A percentile compares a stretch with the other conserved stretches of the same genome.
phyloP scores from a whole-genome alignment of 108 stramenopile species.

The Cylindrotheca closterium region DNA sequence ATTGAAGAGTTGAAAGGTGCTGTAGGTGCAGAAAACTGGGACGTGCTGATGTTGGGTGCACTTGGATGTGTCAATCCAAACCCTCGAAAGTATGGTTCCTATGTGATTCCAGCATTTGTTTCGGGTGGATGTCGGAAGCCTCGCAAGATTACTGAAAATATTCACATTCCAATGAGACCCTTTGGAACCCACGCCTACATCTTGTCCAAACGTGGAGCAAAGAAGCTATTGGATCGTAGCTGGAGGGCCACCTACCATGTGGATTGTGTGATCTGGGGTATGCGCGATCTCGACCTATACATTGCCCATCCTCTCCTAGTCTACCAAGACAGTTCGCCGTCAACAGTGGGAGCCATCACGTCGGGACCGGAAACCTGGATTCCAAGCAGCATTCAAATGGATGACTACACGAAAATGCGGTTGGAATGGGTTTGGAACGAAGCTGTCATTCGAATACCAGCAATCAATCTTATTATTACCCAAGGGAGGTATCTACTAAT shows the following conservation, averaged over 20 bases:
- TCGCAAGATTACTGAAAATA: background rate
- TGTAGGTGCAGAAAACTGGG: slow-evolving; percentile 11
- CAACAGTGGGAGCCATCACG: slow-evolving; percentile 23
- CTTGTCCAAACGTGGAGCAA: slow-evolving; percentile 20
- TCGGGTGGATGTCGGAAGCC: slow-evolving; percentile 1
- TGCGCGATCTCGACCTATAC: too few relatives aligned
- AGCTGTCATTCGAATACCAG: slow-evolving; percentile 19
- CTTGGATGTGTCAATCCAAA: slow-evolving; percentile 28
- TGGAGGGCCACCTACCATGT: too few relatives aligned
- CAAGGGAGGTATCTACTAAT: too few relatives aligned
- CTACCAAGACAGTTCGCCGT: slow-evolving; percentile 14
- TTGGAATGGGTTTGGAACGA: slow-evolving; percentile 18
- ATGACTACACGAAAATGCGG: slow-evolving; percentile 13
- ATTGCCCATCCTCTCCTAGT: too few relatives aligned
- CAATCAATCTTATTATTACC: too few relatives aligned
- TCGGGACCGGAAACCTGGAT: slow-evolving; percentile 12
- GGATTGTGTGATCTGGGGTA: too few relatives aligned
- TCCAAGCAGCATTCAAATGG: slow-evolving; percentile 5
- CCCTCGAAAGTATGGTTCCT: slow-evolving; percentile 11
- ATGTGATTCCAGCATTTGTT: slow-evolving; percentile 3
- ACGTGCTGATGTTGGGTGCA: slow-evolving; percentile 28
- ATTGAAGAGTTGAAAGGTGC: background rate
- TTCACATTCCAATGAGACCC: slow-evolving; percentile 25
- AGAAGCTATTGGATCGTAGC: slow-evolving; percentile 7
- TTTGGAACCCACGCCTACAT: slow-evolving; percentile 20